Evolutionary conservation across 148 eudicot genomes (phyloP), one percentile per base, ranked within the genome.

Genomic region (Chenopodium suecicum): DNA sequence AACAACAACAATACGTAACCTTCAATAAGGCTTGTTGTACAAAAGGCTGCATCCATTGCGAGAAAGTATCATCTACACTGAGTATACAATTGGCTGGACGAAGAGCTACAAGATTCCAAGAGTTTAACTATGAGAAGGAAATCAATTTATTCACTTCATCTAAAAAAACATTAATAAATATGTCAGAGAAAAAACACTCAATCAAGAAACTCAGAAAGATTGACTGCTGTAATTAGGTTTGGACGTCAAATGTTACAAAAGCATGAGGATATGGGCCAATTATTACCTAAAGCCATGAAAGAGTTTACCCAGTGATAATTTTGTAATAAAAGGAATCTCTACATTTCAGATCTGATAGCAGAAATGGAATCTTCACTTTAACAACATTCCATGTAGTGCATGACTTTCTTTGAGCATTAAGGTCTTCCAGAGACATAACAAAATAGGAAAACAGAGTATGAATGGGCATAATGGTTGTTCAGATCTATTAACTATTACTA

Each of bases 21-120:
- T 93, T 92, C 68, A 92, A 88, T 27, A 90, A 83, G 27, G 97
- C 94, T 82, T 89, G 89, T 79, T 89, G 93, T 46, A 93, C 94
- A 82, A 80, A 83, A 78, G 93, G 92, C 78, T 93, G 97, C 65
- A 80, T 90, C 97, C 97, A 93, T 75, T 75, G 91, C 29, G 91
- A 87, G 83, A 93, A 91, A 77, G 80, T 86, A 78, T 89, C 93
- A 84, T 90, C 97, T 29, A 88, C 86, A 54, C 75, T 89, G 88
- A 67, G 89, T 70, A 90, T 73, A 71, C 83, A 84, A 74, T 85
- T 70, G 83, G 80, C 67, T 80, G 97, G 97, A 73, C 97, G 94
- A 85, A 93, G 92, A 75, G 94, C 97, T 93, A 76, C 75, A 87
- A 84, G 34, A 86, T 65, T 76, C 58, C 48, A 77, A 81, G 75